These are phyloP conservation scores for Cytospora paraplurivora DNA, from an alignment of 2,329 filamentous ascomycete genomes.

Conservation along the genomic window DNA sequence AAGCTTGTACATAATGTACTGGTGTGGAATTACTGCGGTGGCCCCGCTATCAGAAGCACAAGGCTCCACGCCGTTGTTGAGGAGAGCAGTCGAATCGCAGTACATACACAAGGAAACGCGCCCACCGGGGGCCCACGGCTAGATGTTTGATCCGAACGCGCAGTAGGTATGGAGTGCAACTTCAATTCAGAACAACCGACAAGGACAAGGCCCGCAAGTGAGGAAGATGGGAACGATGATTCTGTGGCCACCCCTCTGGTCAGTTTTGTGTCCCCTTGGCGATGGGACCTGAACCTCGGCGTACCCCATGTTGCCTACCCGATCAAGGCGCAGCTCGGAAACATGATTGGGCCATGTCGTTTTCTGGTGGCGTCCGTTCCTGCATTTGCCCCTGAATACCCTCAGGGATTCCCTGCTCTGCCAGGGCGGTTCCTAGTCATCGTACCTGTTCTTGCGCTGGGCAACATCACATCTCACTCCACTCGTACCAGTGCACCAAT, in stretches of 20 bases:
- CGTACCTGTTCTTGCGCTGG: constrained; percentile 20
- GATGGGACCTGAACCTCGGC: constrained; percentile 14
- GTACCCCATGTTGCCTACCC: constrained; percentile 10
- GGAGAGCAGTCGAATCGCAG: constrained; percentile 2
- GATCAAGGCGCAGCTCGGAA: constrained; percentile 5
- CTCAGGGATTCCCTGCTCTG: constrained; percentile 19
- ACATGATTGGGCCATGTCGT: constrained; percentile 24
- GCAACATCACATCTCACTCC: constrained; percentile 12
- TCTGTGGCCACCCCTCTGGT: constrained; percentile 25
- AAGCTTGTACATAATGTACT: neutral
- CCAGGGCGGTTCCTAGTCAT: constrained; percentile 15
- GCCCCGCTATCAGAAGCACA: neutral
- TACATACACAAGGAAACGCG: neutral
- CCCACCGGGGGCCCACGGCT: neutral
- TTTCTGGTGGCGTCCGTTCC: constrained; percentile 23
- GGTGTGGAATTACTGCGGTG: neutral
- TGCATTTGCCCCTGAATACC: constrained; percentile 29
- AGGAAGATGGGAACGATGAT: constrained; percentile 1
- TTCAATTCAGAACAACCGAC: neutral
- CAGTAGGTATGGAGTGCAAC: neutral
- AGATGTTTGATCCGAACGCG: constrained; percentile 13
- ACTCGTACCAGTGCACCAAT: constrained; percentile 18
- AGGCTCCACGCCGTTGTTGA: neutral
- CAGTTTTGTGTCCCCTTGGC: constrained; percentile 9
- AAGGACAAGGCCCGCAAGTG: constrained; percentile 19